Evolutionary conservation across 2,329 filamentous ascomycete species (phyloP), one percentile per base, ranked within the genome.

Genomic region (Ophiocordyceps unilateralis): DNA sequence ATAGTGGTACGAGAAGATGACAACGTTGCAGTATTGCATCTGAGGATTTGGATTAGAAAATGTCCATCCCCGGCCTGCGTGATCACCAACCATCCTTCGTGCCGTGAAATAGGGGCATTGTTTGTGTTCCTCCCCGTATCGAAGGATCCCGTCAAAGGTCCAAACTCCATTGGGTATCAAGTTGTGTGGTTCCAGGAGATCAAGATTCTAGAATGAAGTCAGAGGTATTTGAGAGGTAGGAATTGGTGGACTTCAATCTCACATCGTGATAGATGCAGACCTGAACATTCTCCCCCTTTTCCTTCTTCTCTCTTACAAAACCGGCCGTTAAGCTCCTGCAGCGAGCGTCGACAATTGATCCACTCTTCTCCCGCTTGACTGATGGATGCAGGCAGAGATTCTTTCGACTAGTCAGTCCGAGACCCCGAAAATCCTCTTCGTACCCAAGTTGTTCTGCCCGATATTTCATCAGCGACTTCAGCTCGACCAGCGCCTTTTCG

Each of bases 11-110:
- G 91, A 98, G 65, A 98, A 98, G 51, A 98, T 98, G 55, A 98
- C 95, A 56, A 98, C 87, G 58, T 98, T 96, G 72, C 91, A 98
- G 57, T 88, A 96, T 54, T 91, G 82, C 89, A 98, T 96, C 82
- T 87, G 49, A 14, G 26, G 32, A 19, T 19, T 19, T 9, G 15
- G 6, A 9, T 19, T 10, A 17, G 17, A 9, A 17, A 19, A 5
- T 17, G n/a, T 36, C 9, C 32, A 10, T 11, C 17, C 11, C 4
- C 17, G 17, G 8, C 7, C n/a, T n/a, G 10, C n/a, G 11, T 7
- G n/a, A 17, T 7, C 17, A 19, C 40, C 54, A 62, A 85, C 83
- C 91, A 98, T 98, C 49, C 91, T 78, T 45, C 91, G 74, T 14
- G 86, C 84, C 14, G 89, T 95, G 54, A 98, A 98, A 59, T 98